A percentile compares a stretch with the other conserved stretches of the same genome.
Evolutionary conservation across 2,329 filamentous ascomycete species (phyloP).

Genomic region (Orbilia brochopaga): DNA sequence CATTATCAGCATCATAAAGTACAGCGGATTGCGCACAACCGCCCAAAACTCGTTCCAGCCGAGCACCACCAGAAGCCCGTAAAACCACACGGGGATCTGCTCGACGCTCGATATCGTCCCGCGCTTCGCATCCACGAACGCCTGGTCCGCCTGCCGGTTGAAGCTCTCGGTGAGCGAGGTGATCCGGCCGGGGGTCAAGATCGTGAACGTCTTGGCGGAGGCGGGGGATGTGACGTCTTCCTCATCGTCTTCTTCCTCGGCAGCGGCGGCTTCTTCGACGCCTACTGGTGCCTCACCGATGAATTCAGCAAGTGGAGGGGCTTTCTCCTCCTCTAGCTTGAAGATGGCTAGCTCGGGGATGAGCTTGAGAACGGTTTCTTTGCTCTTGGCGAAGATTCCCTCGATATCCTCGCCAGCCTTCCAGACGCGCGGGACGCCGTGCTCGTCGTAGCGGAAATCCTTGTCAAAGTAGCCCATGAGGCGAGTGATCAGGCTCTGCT

Average conservation of each 20-base stretch:
- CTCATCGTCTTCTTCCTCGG: constrained; percentile 90
- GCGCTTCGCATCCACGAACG: constrained; percentile 97
- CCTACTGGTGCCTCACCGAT: constrained; percentile 89
- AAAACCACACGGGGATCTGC: constrained; percentile 94
- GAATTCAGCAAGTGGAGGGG: constrained; percentile 68
- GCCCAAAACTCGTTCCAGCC: constrained; percentile 92
- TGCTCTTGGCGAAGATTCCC: constrained; percentile 86
- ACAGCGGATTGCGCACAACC: constrained; percentile 88
- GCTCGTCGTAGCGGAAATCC: constrained; percentile 97
- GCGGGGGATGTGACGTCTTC: constrained; percentile 92
- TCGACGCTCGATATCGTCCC: constrained; percentile 94
- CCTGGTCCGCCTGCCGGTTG: constrained; percentile 97
- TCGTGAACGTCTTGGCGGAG: constrained; percentile 77
- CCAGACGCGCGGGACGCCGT: constrained; percentile 94
- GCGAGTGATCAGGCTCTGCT: constrained; percentile 47
- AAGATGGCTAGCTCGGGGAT: constrained; percentile 89
- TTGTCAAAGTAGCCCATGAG: constrained; percentile 73
- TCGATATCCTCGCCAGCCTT: constrained; percentile 96
- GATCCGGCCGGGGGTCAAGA: constrained; percentile 41
- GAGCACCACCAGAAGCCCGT: constrained; percentile 81
- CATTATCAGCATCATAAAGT: constrained; percentile 87
- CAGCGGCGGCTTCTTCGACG: constrained; percentile 78
- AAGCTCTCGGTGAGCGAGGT: constrained; percentile 78
- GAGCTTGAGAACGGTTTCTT: constrained; percentile 87
- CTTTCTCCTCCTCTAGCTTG: constrained; percentile 74